Base-by-base conservation (phyloP, 2,329 filamentous ascomycete genomes). In the Xylaria sp. region DNA sequence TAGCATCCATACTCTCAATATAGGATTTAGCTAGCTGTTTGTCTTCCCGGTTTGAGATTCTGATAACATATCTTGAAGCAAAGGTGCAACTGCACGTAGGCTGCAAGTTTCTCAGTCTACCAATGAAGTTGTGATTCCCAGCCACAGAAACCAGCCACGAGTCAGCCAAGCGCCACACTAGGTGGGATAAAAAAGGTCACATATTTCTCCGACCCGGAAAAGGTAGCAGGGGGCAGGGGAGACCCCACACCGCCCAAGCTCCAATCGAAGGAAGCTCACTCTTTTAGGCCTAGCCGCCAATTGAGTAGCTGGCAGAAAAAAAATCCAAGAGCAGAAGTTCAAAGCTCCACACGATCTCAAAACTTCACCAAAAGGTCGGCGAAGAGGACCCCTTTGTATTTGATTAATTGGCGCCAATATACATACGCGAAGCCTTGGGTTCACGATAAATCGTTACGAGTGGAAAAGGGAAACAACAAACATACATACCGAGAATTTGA, bases 301-400 rank as follows among this genome's bases (percentile, higher is more conserved):
- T 63, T 25, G 37, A 15, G n/a, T n/a, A 46, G 21, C 28, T 17
- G 33, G 42, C 42, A 45, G 31, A 21, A 47, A 38, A 55, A 59
- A 58, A 54, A 64, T n/a, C n/a, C n/a, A n/a, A n/a, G n/a, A n/a
- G n/a, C n/a, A n/a, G 49, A 47, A 31, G 35, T 23, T 9, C 6
- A 19, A 50, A 57, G 57, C 52, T 61, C 61, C 61, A 64, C 58
- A 38, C 47, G 14, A 61, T 61, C 61, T 58, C 37, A 38, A 61
- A 58, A 23, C 38, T 42, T 12, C 43, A 54, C 33, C 42, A 14
- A 15, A 23, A 31, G 40, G 23, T n/a, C 42, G 21, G 12, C 19
- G 23, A 7, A 8, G n/a, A 40, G 40, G 43, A 55, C 52, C 46
- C 43, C 43, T 51, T n/a, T n/a, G n/a, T n/a, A n/a, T n/a, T n/a